Percentiles rank a stretch among this genome's conserved stretches.
Evolutionary conservation across 352 stramenopile species (phyloP).

Genomic region (Pythium vanterpoolii): DNA sequence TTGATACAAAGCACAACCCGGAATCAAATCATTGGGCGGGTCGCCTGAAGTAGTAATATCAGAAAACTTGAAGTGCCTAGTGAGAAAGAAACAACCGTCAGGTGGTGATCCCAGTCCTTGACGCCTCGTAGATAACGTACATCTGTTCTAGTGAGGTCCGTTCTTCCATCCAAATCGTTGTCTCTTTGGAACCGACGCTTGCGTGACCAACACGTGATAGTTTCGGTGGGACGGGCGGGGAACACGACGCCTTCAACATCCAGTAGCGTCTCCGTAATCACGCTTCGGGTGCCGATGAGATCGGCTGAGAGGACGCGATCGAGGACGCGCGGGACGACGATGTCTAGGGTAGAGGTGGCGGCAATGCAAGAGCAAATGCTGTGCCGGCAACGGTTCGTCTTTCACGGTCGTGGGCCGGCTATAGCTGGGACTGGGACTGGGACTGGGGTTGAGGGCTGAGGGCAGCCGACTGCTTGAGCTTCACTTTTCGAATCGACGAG

Average conservation of each 20-base stretch:
- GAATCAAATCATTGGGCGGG: neutral
- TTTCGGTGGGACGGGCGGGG: neutral
- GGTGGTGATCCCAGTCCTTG: no score
- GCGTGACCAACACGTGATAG: slow-evolving; percentile 6
- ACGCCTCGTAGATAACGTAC: no score
- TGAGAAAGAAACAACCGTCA: neutral
- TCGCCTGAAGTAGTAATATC: neutral
- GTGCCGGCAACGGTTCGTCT: neutral
- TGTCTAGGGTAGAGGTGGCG: neutral
- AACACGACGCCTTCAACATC: slow-evolving; percentile 6
- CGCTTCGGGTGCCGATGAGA: neutral
- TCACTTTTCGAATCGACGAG: no score
- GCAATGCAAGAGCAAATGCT: no score
- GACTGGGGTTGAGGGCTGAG: no score
- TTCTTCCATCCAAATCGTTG: slow-evolving; percentile 13
- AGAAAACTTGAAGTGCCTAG: slow-evolving; percentile 4
- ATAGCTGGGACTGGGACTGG: no score
- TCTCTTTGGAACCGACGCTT: neutral
- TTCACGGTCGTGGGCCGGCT: slow-evolving; percentile 3
- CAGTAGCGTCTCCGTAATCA: neutral
- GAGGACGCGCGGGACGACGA: slow-evolving; percentile 3
- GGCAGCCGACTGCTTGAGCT: no score
- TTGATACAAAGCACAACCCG: neutral
- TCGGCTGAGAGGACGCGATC: slow-evolving; percentile 2
- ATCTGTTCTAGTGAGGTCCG: neutral